Evolutionary conservation across 208 protist species (phyloP).

Genomic region (Leishmania turanica): DNA sequence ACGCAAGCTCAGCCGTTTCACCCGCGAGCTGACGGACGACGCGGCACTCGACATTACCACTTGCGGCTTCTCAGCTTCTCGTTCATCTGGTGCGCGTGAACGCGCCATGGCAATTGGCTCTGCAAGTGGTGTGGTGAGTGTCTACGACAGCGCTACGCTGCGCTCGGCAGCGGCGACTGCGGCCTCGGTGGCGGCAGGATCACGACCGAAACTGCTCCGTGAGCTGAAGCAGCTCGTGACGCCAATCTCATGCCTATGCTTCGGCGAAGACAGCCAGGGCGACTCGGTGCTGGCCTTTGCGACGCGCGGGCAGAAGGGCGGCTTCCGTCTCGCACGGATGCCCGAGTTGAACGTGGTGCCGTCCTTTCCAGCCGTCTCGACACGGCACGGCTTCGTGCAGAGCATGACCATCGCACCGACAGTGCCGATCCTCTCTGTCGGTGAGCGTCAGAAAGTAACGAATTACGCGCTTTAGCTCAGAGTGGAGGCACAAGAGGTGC

Average conservation of each 20-base stretch:
- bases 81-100: background rate
- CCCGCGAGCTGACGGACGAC: conserved; percentile 59
- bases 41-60: conserved; percentile 65
- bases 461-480: conserved; percentile 76
- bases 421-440: conserved; percentile 81
- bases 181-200: background rate
- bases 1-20: conserved; percentile 65
- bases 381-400: conserved; percentile 78
- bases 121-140: conserved; percentile 73
- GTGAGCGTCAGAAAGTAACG: conserved; percentile 82
- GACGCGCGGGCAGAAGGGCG: conserved; percentile 74
- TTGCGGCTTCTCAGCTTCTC: conserved; percentile 38
- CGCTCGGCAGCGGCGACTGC: conserved; percentile 3
- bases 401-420: conserved; percentile 63
- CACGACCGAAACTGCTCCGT: conserved; percentile 31
- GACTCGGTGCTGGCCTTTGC: conserved; percentile 65
- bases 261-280: conserved; percentile 63
- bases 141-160: conserved; percentile 47
- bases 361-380: conserved; percentile 72
- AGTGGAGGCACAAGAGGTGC: background rate
- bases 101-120: conserved; percentile 63
- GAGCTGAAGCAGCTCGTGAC: conserved; percentile 85
- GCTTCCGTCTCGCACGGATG: conserved; percentile 73
- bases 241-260: conserved; percentile 50
- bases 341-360: conserved; percentile 76